Evolutionary conservation across 345 rosid genomes (phyloP).

Genomic region (Microthlaspi erraticum): DNA sequence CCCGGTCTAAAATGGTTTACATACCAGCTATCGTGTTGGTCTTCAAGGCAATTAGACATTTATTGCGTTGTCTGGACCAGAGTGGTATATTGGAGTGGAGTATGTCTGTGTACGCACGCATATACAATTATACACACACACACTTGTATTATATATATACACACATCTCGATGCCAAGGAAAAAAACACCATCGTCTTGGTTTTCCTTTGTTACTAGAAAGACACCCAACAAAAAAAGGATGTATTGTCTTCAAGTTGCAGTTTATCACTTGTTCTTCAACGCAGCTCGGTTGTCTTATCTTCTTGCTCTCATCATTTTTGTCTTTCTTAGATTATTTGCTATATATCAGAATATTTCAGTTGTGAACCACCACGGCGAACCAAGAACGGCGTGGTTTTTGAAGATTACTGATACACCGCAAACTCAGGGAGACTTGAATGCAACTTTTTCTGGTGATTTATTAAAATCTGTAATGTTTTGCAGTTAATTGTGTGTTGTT

Average conservation of each 20-base stretch:
- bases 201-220: conserved; percentile 2
- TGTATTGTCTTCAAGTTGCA: conserved; percentile 49
- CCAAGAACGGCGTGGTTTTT: conserved; percentile 1
- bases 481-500: conserved; percentile 3
- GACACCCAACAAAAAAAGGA: neutral
- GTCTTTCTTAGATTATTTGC: conserved; percentile 23
- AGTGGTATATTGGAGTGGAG: conserved; percentile 17
- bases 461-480: conserved; percentile 8
- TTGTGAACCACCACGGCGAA: neutral
- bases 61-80: conserved; percentile 27
- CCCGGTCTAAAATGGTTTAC: conserved; percentile 2
- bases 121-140: conserved; percentile 16
- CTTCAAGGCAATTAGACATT: conserved; percentile 27
- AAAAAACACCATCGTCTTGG: neutral
- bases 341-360: conserved; percentile 8
- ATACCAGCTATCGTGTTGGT: neutral
- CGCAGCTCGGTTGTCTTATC: conserved; percentile 41
- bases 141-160: conserved; percentile 23
- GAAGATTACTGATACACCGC: neutral
- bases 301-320: conserved; percentile 30
- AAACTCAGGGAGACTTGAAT: conserved; percentile 22
- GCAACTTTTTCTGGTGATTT: conserved; percentile 34
- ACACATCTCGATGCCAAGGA: conserved; percentile 27
- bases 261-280: conserved; percentile 48
- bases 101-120: conserved; percentile 17